Evolutionary conservation across 2,329 filamentous ascomycete species (phyloP).

Genomic region (Alternaria burnsii): DNA sequence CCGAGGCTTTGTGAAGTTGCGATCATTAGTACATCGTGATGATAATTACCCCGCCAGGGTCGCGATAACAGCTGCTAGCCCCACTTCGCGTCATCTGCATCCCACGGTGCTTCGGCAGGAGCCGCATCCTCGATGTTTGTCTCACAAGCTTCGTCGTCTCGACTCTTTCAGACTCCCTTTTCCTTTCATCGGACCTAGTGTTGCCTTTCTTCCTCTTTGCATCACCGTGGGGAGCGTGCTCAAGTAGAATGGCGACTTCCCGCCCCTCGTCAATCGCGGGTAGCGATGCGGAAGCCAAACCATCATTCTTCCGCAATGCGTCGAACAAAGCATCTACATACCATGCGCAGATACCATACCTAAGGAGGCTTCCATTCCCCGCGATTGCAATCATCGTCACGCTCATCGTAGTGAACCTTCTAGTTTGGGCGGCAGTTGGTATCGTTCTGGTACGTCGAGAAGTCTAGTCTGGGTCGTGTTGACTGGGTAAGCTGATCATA

Average conservation of each 20-base stretch:
- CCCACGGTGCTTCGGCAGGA: constrained; percentile 17
- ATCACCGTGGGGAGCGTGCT: not conserved
- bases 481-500: not conserved
- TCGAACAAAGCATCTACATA: constrained; percentile 54
- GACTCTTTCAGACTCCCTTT: not conserved
- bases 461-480: not conserved
- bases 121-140: not conserved
- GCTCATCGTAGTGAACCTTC: constrained; percentile 62
- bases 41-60: constrained; percentile 25
- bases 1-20: not conserved
- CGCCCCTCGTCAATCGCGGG: constrained; percentile 19
- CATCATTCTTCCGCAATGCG: constrained; percentile 32
- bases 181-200: not conserved
- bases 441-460: constrained; percentile 61
- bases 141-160: not conserved
- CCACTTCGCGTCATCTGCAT: constrained; percentile 29
- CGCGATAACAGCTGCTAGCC: constrained; percentile 24
- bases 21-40: constrained; percentile 27
- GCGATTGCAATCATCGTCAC: constrained; percentile 66
- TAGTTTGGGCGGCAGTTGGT: constrained; percentile 67
- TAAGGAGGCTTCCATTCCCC: constrained; percentile 64
- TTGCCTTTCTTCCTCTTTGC: not conserved
- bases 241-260: constrained; percentile 21
- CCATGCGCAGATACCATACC: constrained; percentile 62
- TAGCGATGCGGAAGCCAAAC: constrained; percentile 21